Evolutionary conservation across 2,329 filamentous ascomycete species (phyloP), one percentile per base, ranked within the genome.

Genomic region (Colletotrichum cereale): DNA sequence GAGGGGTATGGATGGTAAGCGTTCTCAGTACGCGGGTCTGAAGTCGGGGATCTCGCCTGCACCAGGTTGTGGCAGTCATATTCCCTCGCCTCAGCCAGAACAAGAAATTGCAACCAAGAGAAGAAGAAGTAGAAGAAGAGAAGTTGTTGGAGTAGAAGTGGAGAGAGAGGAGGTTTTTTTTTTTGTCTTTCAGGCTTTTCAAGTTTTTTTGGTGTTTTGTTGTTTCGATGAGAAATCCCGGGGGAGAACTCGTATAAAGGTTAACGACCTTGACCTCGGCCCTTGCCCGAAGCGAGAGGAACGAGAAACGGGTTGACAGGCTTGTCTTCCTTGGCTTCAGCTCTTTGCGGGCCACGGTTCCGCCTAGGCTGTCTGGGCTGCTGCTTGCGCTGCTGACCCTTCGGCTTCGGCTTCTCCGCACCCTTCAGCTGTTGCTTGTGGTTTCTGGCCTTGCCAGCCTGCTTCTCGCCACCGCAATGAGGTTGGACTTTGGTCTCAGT

Each of bases 161-260:
- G 36, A 42, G 24, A 29, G 38, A 29, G 24, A 31, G 8, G 16
- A 24, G 40, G 26, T 5, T 64, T 64, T 24, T 44, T 64, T 24
- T 56, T 56, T n/a, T n/a, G 21, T 26, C 31, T 44, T 14, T 47
- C 42, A 24, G 44, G 44, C 48, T 63, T 63, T 50, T 29, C n/a
- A 42, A 24, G 11, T 64, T 42, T 64, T 64, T 64, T 64, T n/a
- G 3, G n/a, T 38, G 62, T 18, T 62, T 50, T 62, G 31, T 40
- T 44, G 12, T 18, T 24, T 7, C 21, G 10, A 24, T 16, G 26
- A 47, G 11, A 31, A 16, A 16, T 8, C 14, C n/a, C 12, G 14
- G 31, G 44, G 18, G 11, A 24, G 7, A n/a, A 18, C 3, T 18
- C 16, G 8, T 12, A 26, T 16, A 52, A 5, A 1, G 21, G 16